Evolutionary conservation across 2,329 filamentous ascomycete genomes (phyloP).

Genomic region (Penicillium sp.): DNA sequence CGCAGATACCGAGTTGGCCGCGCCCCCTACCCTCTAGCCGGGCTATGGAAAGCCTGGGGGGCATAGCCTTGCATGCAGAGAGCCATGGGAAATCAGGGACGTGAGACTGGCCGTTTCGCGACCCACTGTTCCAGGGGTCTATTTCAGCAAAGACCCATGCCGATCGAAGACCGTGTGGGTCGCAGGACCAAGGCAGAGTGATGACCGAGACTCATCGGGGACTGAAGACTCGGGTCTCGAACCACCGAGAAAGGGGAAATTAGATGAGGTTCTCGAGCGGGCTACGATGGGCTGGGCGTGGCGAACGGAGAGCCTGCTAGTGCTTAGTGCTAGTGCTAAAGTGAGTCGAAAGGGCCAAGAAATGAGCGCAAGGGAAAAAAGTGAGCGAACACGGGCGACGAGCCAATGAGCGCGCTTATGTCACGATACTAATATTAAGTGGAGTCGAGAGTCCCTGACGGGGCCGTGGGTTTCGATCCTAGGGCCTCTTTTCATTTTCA

Average conservation of each 20-base stretch:
- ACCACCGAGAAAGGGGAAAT: background rate
- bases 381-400: background rate
- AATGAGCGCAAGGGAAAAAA: background rate
- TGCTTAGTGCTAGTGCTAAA: no score
- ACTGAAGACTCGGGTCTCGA: background rate
- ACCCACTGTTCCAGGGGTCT: background rate
- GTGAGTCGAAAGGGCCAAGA: no score
- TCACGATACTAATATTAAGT: background rate
- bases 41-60: background rate
- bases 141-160: background rate
- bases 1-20: background rate
- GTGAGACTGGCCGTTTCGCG: background rate
- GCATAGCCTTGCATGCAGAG: background rate
- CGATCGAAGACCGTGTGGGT: background rate
- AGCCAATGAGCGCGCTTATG: background rate
- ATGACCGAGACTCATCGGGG: no score
- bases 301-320: no score
- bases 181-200: background rate
- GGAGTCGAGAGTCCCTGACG: background rate
- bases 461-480: conserved; percentile 10
- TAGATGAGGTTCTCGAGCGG: no score
- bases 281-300: no score
- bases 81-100: background rate
- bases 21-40: background rate
- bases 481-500: conserved; percentile 1